Evolutionary conservation across 1,139 yeast genomes (phyloP), one percentile per base, ranked within the genome.

Genomic region (Arxiozyma slooffiae): DNA sequence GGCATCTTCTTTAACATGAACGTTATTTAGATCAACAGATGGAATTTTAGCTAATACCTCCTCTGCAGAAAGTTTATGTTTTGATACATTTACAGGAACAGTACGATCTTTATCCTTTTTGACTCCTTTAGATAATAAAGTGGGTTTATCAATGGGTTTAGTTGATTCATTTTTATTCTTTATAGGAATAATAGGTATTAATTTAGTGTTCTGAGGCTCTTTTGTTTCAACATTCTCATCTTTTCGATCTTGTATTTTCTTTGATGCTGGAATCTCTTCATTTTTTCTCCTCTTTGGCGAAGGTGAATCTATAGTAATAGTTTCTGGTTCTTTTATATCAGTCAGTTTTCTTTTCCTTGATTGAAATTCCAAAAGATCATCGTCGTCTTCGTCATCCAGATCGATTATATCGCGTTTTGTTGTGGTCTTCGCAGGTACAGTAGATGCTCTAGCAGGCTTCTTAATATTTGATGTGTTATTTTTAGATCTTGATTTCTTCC

Each of bases 31-130:
- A 52, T 67, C 67, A 14, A 67, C 57, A 6, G 68, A 64, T 17
- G 67, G 66, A 14, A 67, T 64, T 6, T 57, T 57, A 7, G 55
- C 55, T 34, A 67, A 50, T 4, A 67, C 51, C n/a, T 64, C 69
- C n/a, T 61, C 59, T 14, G 65, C 64, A 6, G 66, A 55, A 1
- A 50, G 42, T 17, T 48, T 44, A 14, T 23, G 11, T 44, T 40
- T 30, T 17, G 44, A 4, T 34, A 24, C 41, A 23, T 21, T 21
- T 45, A 20, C 21, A 18, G 48, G 20, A 26, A 30, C 7, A 20
- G 20, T n/a, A 18, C 18, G 21, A 22, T n/a, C 36, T 41, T 24
- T 20, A 4, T 14, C 36, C 7, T 36, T 11, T 43, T 20, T 43
- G 26, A 48, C 37, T 18, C 24, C 38, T 21, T 38, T 18, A 11